Evolutionary conservation across 108 stramenopile genomes (phyloP), one percentile per base, ranked within the genome.

Genomic region (Cyclotella kingstonii): DNA sequence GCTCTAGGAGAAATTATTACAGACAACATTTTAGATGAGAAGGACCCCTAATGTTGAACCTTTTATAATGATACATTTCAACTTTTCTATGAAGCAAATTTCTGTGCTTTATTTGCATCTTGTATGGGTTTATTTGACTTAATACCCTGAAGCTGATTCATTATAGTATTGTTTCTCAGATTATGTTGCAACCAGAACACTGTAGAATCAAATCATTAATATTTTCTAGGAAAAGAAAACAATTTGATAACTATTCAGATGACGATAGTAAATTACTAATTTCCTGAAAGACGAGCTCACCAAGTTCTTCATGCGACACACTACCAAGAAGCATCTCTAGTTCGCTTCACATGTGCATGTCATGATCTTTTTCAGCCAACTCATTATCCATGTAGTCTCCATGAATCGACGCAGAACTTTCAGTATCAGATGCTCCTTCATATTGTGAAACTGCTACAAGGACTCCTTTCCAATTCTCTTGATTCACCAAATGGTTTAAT

Each of bases 381-480:
- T 36, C 9, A 7, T 11, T 1, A 0, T 5, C 22, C 10, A 21
- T 18, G 4, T 10, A 35, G 7, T 36, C 5, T 21, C 15, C 53
- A 15, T 10, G 7, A 21, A 1, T 46, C 18, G 45, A 46, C n/a
- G 39, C 39, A 56, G 3, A 41, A 41, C 55, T 40, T 14, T 42
- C 26, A 27, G 55, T 56, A 25, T 56, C 55, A 41, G 55, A 56
- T 19, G 55, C 55, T 41, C 55, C 55, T 41, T 56, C 55, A 26
- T 27, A 56, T 27, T 56, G 40, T 18, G 55, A 56, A 7, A 41
- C 55, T 27, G 55, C 39, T 23, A 56, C 27, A 5, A 56, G 26
- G 14, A 56, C 39, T 4, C 55, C 55, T 27, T 18, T 56, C 55
- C 55, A 56, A 41, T 56, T 39, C 4, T 39, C 55, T 26, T 35